Conservation (phyloP, 2,329 filamentous ascomycete species). For the Arthrocladium fulminans region DNA sequence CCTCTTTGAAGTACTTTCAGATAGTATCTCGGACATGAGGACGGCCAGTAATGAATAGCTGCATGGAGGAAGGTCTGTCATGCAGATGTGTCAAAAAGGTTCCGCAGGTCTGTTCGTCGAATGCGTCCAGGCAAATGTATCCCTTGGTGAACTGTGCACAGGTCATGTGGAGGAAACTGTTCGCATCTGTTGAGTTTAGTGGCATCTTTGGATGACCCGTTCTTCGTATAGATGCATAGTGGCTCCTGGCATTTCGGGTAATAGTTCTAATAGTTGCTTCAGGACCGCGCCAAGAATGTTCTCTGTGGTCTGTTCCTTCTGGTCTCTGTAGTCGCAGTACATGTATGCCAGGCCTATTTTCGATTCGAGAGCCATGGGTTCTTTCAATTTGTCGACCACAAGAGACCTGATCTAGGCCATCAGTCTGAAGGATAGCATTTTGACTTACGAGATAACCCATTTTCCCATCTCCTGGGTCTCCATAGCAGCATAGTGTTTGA, state of each 20-base stretch:
- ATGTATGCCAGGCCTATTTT: conserved; percentile 14
- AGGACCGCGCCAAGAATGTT: conserved; percentile 12
- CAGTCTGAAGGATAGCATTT: conserved; percentile 4
- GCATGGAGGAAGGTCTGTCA: conserved; percentile 11
- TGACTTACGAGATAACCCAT: conserved; percentile 12
- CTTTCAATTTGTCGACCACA: conserved; percentile 11
- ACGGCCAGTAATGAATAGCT: conserved; percentile 13
- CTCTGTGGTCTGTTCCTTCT: conserved; percentile 13
- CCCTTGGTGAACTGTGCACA: no score
- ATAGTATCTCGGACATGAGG: conserved; percentile 10
- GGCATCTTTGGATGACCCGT: no score
- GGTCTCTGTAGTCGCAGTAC: conserved; percentile 16
- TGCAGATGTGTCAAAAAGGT: conserved; percentile 8
- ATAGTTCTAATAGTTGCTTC: conserved; percentile 10
- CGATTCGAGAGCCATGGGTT: conserved; percentile 7
- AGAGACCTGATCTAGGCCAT: conserved; percentile 9
- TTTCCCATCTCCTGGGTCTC: no score
- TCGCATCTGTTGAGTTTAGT: no score
- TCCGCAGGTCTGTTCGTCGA: conserved; percentile 13
- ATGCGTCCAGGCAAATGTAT: no score
- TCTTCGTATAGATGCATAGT: no score
- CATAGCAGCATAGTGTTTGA: no score
- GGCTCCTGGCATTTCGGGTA: no score
- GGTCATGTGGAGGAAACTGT: no score
- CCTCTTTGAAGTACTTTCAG: conserved; percentile 10